These are phyloP conservation scores for Syzygium aromaticum DNA, from an alignment of 345 rosid genomes.

Conservation along the genomic window DNA sequence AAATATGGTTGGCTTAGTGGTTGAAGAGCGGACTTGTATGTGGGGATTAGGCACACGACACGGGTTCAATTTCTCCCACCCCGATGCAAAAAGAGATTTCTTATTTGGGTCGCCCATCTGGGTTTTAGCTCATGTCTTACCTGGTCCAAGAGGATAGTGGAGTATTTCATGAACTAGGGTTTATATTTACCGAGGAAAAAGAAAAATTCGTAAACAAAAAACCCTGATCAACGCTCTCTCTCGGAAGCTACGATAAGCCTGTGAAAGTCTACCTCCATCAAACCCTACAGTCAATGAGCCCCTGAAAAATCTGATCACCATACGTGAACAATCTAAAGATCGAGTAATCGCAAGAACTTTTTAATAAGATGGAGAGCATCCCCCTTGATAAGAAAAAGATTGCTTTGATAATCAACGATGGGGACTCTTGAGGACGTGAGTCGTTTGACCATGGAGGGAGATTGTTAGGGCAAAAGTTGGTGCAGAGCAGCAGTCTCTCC, in stretches of 20 bases:
- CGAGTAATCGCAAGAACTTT: not conserved
- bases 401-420: not conserved
- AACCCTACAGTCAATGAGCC: not conserved
- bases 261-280: not conserved
- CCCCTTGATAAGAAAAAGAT: not conserved
- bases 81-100: not conserved
- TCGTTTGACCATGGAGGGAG: conserved; percentile 1
- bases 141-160: not conserved
- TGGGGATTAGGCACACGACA: not conserved
- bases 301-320: not conserved
- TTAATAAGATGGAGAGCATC: not conserved
- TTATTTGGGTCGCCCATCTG: not conserved
- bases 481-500: not conserved
- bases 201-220: not conserved
- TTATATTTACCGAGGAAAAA: not conserved
- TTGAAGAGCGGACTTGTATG: not conserved
- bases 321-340: not conserved
- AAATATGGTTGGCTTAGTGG: not conserved
- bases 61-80: not conserved
- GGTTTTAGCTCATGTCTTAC: not conserved
- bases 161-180: not conserved
- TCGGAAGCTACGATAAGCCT: not conserved
- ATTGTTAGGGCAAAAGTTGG: conserved; percentile 7
- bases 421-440: not conserved
- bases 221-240: not conserved